These are phyloP conservation scores for Fonsecaea pedrosoi DNA, from an alignment of 2,329 filamentous ascomycete species.

Conservation along the genomic window DNA sequence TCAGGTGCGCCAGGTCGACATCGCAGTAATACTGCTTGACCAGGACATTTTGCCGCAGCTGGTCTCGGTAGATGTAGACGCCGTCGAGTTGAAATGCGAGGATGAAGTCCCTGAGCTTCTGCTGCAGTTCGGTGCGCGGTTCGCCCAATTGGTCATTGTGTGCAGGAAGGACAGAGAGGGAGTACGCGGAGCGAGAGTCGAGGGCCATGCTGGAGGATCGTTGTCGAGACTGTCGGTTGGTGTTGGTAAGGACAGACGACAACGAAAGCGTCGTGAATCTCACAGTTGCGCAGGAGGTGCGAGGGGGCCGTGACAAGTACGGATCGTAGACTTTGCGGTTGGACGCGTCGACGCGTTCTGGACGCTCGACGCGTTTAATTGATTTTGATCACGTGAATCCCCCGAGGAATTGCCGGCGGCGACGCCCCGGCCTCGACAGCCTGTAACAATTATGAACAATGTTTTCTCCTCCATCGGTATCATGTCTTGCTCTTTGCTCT, in stretches of 20 bases:
- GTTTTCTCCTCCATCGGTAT: too few relatives aligned
- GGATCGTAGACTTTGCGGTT: neutral
- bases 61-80: constrained; percentile 95
- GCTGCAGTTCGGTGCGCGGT: constrained; percentile 74
- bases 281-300: neutral
- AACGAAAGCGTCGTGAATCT: neutral
- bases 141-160: constrained; percentile 71
- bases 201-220: constrained; percentile 48
- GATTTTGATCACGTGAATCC: neutral
- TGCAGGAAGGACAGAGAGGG: constrained; percentile 78
- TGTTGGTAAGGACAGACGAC: neutral
- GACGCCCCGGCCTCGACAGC: neutral
- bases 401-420: neutral
- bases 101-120: constrained; percentile 85
- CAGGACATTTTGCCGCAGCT: constrained; percentile 91
- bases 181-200: constrained; percentile 88
- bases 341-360: neutral
- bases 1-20: constrained; percentile 92
- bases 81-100: constrained; percentile 94
- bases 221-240: neutral
- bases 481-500: neutral
- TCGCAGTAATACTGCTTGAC: constrained; percentile 96
- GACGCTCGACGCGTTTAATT: constrained; percentile 6
- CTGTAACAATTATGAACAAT: neutral
- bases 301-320: neutral